phyloP scores from a whole-genome alignment of 768 basidiomycete species.

The Pholiota microspora region DNA sequence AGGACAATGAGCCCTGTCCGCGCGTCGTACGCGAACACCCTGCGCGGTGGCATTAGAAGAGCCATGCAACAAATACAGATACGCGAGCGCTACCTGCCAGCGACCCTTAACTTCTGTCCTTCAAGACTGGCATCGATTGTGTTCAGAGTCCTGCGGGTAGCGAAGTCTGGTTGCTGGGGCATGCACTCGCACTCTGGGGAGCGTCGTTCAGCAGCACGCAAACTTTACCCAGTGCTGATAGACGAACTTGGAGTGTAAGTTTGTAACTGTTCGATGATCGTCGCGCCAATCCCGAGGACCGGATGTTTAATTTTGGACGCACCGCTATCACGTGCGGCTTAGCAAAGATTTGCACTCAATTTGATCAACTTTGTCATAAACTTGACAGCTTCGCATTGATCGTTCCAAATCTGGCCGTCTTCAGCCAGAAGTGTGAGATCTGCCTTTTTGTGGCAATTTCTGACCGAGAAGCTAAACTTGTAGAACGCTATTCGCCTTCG shows the following conservation, averaged over 20 bases:
- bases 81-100: constrained; percentile 47
- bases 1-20: constrained; percentile 44
- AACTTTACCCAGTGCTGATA: background rate
- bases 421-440: no score
- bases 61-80: background rate
- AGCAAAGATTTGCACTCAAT: no score
- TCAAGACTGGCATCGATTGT: constrained; percentile 35
- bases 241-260: background rate
- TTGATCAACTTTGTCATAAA: no score
- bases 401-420: no score
- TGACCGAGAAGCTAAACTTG: no score
- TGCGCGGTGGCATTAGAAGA: constrained; percentile 20
- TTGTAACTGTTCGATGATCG: background rate
- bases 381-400: no score
- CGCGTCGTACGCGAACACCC: constrained; percentile 58
- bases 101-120: constrained; percentile 56
- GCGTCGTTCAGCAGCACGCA: background rate
- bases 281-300: constrained; percentile 3
- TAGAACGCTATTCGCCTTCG: no score
- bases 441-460: no score
- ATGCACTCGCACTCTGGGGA: constrained; percentile 23
- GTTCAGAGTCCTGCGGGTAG: constrained; percentile 41
- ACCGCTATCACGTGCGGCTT: constrained; percentile 5
- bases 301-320: no score
- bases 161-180: constrained; percentile 49